These are phyloP conservation scores for Poronia punctata DNA, from an alignment of 495 filamentous ascomycete genomes.

Conservation along the genomic window DNA sequence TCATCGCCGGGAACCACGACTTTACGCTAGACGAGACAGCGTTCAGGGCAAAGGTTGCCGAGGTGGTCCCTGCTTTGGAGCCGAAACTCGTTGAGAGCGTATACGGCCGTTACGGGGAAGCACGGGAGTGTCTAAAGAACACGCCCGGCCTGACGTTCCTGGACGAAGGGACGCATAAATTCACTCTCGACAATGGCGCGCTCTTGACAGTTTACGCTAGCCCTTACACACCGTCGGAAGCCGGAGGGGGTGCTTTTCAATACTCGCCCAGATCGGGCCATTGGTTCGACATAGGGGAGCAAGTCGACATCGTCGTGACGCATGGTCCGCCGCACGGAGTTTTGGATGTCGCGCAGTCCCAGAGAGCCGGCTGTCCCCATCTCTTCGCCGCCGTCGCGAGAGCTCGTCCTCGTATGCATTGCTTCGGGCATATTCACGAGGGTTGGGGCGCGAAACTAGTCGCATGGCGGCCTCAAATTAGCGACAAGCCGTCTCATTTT, in stretches of 20 bases:
- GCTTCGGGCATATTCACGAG: constrained; percentile 73
- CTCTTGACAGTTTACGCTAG: constrained; percentile 60
- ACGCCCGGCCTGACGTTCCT: constrained; percentile 58
- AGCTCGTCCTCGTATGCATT: constrained; percentile 53
- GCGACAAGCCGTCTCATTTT: constrained; percentile 28
- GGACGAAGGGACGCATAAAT: constrained; percentile 55
- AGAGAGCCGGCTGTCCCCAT: constrained; percentile 48
- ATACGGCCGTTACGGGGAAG: constrained; percentile 19
- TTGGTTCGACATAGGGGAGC: constrained; percentile 39
- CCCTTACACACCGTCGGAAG: constrained; percentile 58
- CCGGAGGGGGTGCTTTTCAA: constrained; percentile 52
- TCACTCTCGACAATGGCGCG: constrained; percentile 52
- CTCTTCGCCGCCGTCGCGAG: constrained; percentile 51
- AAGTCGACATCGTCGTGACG: constrained; percentile 61
- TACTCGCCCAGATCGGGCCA: constrained; percentile 48
- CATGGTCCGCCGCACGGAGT: constrained; percentile 63
- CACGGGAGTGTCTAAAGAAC: constrained; percentile 18
- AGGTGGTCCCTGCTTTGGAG: constrained; percentile 10
- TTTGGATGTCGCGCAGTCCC: constrained; percentile 40
- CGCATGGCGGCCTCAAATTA: constrained; percentile 41
- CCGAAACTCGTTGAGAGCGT: constrained; percentile 12
- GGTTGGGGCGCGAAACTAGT: constrained; percentile 61
- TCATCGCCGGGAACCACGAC: constrained; percentile 81
- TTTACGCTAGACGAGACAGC: constrained; percentile 56
- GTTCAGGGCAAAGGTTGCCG: constrained; percentile 10